These are phyloP conservation scores for Hericium coralloides DNA, from an alignment of 768 basidiomycete species.

Conservation along the genomic window DNA sequence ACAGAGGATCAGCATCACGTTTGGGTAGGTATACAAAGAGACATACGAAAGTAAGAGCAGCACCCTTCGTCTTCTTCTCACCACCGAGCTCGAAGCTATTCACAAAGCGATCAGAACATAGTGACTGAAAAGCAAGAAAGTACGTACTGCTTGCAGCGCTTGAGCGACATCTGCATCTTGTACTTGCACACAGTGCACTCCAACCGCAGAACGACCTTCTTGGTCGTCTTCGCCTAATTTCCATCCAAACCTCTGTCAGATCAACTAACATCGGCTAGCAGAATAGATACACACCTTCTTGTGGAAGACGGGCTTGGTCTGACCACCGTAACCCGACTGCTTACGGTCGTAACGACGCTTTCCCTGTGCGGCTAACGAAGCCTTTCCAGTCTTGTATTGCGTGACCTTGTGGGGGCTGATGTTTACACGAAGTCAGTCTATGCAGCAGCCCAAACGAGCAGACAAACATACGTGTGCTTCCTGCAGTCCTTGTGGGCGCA, in stretches of 20 bases:
- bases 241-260: neutral
- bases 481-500: slow-evolving; percentile 97
- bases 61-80: slow-evolving; percentile 99
- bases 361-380: slow-evolving; percentile 95
- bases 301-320: slow-evolving; percentile 99
- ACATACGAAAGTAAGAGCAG: slow-evolving; percentile 89
- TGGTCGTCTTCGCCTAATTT: slow-evolving; percentile 87
- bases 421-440: slow-evolving; percentile 9
- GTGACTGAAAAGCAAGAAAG: neutral
- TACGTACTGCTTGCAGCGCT: slow-evolving; percentile 98
- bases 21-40: neutral
- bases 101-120: neutral
- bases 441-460: neutral
- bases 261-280: neutral
- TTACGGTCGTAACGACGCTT: slow-evolving; percentile 99
- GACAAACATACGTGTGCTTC: slow-evolving; percentile 84
- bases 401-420: slow-evolving; percentile 96
- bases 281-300: slow-evolving; percentile 70
- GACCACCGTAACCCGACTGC: slow-evolving; percentile 98
- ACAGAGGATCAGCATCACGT: neutral
- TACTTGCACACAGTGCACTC: slow-evolving; percentile 99
- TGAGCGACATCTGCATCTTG: slow-evolving; percentile 93
- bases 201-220: slow-evolving; percentile 97
- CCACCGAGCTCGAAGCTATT: slow-evolving; percentile 96
- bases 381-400: slow-evolving; percentile 99